A percentile compares a stretch with the other conserved stretches of the same genome.
phyloP scores from a whole-genome alignment of 2,329 filamentous ascomycete genomes.

The Aspergillus carbonarius region DNA sequence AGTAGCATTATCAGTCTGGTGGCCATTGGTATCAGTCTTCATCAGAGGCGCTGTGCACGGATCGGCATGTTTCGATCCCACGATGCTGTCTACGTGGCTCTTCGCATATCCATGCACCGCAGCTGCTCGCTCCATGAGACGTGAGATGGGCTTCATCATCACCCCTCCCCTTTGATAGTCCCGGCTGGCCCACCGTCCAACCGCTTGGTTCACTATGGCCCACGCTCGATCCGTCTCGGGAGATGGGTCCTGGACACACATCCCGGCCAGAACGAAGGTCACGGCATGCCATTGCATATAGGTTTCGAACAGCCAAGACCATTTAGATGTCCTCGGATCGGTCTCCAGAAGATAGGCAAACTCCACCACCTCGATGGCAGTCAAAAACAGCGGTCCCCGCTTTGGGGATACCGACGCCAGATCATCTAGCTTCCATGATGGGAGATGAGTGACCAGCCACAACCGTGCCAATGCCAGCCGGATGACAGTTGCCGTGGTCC shows the following conservation, averaged over 20 bases:
- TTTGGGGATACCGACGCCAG: slow-evolving; percentile 25
- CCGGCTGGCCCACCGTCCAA: background rate
- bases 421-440: fast-evolving
- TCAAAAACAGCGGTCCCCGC: background rate
- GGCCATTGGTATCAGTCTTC: too few species aligned
- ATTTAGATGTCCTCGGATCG: background rate
- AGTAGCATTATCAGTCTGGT: too few species aligned
- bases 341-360: background rate
- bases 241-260: slow-evolving; percentile 56
- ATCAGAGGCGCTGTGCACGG: too few species aligned
- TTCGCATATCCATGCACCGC: background rate
- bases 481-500: background rate
- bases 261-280: slow-evolving; percentile 58
- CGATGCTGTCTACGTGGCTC: too few species aligned
- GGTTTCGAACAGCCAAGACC: background rate
- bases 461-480: background rate
- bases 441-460: background rate
- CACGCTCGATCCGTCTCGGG: slow-evolving; percentile 34
- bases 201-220: background rate
- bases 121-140: background rate
- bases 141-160: background rate
- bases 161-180: background rate
- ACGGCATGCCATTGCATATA: slow-evolving; percentile 41
- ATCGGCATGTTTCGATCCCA: too few species aligned
- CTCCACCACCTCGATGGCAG: background rate